Evolutionary conservation across 257 asterid species (phyloP).

Genomic region (Solanum chilense): DNA sequence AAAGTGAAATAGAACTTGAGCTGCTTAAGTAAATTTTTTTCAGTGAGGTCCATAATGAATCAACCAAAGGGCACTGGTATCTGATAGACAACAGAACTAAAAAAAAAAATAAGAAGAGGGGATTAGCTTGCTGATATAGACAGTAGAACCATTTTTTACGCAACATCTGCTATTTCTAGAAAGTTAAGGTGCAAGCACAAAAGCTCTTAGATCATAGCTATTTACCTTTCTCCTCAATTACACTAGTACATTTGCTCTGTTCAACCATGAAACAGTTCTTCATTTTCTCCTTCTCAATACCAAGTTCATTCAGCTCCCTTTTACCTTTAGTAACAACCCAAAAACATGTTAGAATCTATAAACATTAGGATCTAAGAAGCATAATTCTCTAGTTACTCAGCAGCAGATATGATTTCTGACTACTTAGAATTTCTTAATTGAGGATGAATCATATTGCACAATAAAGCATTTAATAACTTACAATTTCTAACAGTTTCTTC

Average conservation of each 20-base stretch:
- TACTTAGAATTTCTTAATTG: background rate
- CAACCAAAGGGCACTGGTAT: background rate
- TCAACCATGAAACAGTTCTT: slow-evolving; percentile 51
- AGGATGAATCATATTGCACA: background rate
- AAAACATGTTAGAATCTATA: slow-evolving; percentile 5
- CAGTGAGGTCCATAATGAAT: background rate
- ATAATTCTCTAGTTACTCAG: background rate
- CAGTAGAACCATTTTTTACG: background rate
- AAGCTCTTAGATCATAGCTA: background rate
- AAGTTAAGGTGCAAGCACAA: background rate
- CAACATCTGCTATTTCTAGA: background rate
- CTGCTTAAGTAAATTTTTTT: background rate
- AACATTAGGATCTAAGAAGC: background rate
- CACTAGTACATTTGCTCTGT: slow-evolving; percentile 31
- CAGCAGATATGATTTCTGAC: background rate
- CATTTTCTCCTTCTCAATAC: slow-evolving; percentile 41
- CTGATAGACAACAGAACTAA: background rate
- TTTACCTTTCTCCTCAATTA: slow-evolving; percentile 77
- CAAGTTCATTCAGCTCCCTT: slow-evolving; percentile 61
- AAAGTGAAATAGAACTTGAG: background rate
- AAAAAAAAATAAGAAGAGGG: background rate
- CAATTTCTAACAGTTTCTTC: slow-evolving; percentile 61
- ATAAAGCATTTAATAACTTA: slow-evolving; percentile 23
- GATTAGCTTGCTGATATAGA: background rate
- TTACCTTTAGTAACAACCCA: slow-evolving; percentile 47